Conservation (phyloP, 164 flowering plant species). For the Piper betle region DNA sequence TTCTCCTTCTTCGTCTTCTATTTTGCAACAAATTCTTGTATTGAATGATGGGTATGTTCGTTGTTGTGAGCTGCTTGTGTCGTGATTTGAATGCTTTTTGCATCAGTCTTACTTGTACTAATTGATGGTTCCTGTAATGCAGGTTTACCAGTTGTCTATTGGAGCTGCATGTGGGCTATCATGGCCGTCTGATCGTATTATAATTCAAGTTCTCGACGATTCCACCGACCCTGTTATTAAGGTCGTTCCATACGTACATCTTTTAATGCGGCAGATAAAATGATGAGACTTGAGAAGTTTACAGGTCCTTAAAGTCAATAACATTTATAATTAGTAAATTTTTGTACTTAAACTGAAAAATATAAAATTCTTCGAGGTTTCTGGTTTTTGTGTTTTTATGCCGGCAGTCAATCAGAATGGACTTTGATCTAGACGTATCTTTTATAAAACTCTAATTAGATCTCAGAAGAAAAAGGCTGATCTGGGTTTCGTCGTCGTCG, state of each 20-base stretch:
- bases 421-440: neutral
- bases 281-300: neutral
- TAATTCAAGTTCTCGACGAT: slow-evolving; percentile 15
- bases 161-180: slow-evolving; percentile 15
- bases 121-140: neutral
- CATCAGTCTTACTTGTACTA: neutral
- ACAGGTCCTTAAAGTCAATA: neutral
- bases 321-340: neutral
- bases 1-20: neutral
- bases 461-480: neutral
- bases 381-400: neutral
- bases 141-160: slow-evolving; percentile 11
- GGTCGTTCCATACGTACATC: neutral
- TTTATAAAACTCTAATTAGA: neutral
- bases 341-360: neutral
- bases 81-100: neutral
- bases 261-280: too few relatives aligned
- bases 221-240: slow-evolving; percentile 13
- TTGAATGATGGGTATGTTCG: neutral
- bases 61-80: neutral
- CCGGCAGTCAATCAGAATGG: neutral
- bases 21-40: neutral
- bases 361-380: neutral
- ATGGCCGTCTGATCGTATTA: slow-evolving; percentile 12
- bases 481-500: neutral